These are phyloP conservation scores for Ustanciosporium gigantosporum DNA, from an alignment of 1,284 basidiomycete species.

Conservation along the genomic window DNA sequence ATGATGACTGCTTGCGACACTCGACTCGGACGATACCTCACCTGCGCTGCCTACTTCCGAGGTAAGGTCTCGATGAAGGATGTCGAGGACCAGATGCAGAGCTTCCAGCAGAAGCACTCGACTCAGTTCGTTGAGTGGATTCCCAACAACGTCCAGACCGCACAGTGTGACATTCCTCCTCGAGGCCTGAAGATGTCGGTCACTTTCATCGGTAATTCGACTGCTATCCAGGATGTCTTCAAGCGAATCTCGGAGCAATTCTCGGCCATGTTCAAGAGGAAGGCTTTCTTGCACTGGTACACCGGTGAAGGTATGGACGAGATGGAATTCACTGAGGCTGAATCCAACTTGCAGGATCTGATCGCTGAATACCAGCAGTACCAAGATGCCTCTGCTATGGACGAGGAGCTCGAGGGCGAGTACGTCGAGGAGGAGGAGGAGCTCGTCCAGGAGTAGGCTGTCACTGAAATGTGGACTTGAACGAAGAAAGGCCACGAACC, in stretches of 20 bases:
- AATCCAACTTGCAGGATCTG: constrained; percentile 60
- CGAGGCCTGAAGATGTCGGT: constrained; percentile 60
- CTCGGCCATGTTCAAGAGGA: constrained; percentile 61
- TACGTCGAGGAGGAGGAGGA: constrained; percentile 50
- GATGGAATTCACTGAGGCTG: constrained; percentile 63
- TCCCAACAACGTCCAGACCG: constrained; percentile 60
- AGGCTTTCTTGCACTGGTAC: constrained; percentile 63
- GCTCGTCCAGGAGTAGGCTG: constrained; percentile 30
- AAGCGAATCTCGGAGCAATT: constrained; percentile 61
- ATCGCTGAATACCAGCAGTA: constrained; percentile 63
- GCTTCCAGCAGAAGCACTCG: constrained; percentile 57
- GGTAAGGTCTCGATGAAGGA: constrained; percentile 63
- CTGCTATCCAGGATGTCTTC: constrained; percentile 59
- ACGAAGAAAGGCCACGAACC: too few species aligned
- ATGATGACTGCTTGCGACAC: constrained; percentile 78
- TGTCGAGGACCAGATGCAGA: constrained; percentile 60
- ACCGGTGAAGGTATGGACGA: constrained; percentile 62
- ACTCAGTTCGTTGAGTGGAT: constrained; percentile 61
- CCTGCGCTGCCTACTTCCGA: constrained; percentile 62
- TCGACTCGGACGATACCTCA: constrained; percentile 62
- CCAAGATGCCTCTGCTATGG: constrained; percentile 64
- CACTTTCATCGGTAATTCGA: constrained; percentile 61
- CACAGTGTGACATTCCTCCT: constrained; percentile 59
- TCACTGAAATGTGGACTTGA: not conserved
- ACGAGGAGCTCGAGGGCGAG: constrained; percentile 61